Conservation (phyloP, 306 rosid species). For the Hippophae gyantsensis region DNA sequence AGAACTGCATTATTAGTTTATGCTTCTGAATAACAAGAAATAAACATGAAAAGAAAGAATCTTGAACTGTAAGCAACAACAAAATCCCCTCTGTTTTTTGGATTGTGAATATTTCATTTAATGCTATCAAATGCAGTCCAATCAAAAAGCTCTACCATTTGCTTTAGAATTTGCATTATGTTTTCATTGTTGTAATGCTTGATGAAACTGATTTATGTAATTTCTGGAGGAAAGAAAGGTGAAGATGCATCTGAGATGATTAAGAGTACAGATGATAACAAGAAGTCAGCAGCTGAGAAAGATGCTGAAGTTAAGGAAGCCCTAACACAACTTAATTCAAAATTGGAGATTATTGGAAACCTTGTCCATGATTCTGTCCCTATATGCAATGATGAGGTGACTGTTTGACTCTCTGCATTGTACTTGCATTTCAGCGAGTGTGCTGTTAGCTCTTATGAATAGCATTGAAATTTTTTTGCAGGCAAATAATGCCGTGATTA, state of each 20-base stretch:
- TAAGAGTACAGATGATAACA: constrained; percentile 51
- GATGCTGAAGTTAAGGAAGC: constrained; percentile 69
- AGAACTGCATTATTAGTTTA: too few relatives aligned
- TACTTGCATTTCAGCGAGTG: neutral
- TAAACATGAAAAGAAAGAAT: too few relatives aligned
- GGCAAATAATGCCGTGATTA: constrained; percentile 71
- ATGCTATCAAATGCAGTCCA: neutral
- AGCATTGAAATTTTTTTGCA: constrained; percentile 10
- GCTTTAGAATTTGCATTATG: neutral
- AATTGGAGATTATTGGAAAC: constrained; percentile 71
- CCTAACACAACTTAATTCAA: constrained; percentile 36
- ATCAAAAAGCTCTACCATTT: neutral
- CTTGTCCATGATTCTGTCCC: constrained; percentile 91
- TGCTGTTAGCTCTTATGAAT: neutral
- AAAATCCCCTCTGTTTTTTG: too few relatives aligned
- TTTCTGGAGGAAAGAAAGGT: constrained; percentile 10
- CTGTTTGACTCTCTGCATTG: neutral
- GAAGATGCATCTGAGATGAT: constrained; percentile 51
- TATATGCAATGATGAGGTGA: constrained; percentile 66
- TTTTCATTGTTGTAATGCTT: neutral
- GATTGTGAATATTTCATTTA: neutral
- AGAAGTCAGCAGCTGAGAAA: constrained; percentile 52
- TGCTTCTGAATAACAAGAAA: too few relatives aligned
- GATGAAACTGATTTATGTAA: neutral
- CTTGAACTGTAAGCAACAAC: too few relatives aligned